Evolutionary conservation across 1,139 yeast species (phyloP).

Genomic region (Schwanniomyces etchellsii): DNA sequence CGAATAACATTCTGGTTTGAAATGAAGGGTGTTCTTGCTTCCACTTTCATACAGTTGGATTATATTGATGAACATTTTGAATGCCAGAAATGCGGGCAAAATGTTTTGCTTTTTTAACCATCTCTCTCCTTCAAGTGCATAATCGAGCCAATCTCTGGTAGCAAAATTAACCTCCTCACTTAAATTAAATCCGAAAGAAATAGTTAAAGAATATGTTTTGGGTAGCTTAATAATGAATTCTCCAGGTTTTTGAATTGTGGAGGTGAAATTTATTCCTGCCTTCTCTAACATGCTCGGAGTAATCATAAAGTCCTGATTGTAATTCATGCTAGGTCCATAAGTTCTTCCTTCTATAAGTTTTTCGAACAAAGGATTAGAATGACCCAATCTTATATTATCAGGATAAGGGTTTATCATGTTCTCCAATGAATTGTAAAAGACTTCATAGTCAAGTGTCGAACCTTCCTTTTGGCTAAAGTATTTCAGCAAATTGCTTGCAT

Average conservation of each 20-base stretch:
- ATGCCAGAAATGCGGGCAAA: slow-evolving; percentile 46
- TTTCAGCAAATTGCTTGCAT: slow-evolving; percentile 13
- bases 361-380: slow-evolving; percentile 21
- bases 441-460: slow-evolving; percentile 17
- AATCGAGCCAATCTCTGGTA: slow-evolving; percentile 50
- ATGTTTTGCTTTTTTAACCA: slow-evolving; percentile 50
- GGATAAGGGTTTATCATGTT: slow-evolving; percentile 21
- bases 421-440: slow-evolving; percentile 24
- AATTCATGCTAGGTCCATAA: slow-evolving; percentile 7
- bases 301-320: slow-evolving; percentile 38
- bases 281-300: slow-evolving; percentile 44
- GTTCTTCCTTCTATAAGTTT: slow-evolving; percentile 14
- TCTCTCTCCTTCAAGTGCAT: slow-evolving; percentile 41
- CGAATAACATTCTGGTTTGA: slow-evolving; percentile 22
- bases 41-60: slow-evolving; percentile 37
- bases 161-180: slow-evolving; percentile 56
- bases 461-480: slow-evolving; percentile 10
- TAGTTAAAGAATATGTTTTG: slow-evolving; percentile 40
- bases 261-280: slow-evolving; percentile 41
- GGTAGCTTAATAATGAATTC: slow-evolving; percentile 57
- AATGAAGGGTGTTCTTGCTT: slow-evolving; percentile 17
- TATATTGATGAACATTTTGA: slow-evolving; percentile 42
- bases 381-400: slow-evolving; percentile 18
- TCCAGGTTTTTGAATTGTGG: slow-evolving; percentile 53
- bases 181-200: slow-evolving; percentile 51